Evolutionary conservation across 352 stramenopile genomes (phyloP).

Genomic region (Phytophthora brassicae): DNA sequence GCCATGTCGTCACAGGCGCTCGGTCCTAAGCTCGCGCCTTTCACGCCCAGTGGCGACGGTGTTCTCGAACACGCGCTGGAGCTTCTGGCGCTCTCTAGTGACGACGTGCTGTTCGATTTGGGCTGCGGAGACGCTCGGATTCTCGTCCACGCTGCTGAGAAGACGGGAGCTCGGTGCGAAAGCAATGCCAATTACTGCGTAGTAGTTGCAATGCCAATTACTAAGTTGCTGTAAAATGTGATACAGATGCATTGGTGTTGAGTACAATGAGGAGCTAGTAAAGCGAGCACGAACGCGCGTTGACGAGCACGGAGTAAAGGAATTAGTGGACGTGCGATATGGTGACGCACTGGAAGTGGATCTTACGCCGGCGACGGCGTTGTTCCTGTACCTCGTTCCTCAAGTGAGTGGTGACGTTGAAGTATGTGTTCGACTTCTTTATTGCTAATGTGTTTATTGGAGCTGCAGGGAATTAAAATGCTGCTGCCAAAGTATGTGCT

Average conservation of each 20-base stretch:
- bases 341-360: constrained; percentile 63
- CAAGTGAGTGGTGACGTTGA: constrained; percentile 40
- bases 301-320: constrained; percentile 39
- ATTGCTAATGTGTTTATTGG: constrained; percentile 10
- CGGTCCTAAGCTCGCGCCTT: constrained; percentile 73
- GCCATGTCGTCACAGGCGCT: constrained; percentile 13
- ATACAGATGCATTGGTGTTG: constrained; percentile 67
- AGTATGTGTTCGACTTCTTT: neutral
- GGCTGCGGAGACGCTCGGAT: constrained; percentile 80
- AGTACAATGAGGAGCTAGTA: constrained; percentile 71
- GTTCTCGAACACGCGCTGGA: constrained; percentile 65
- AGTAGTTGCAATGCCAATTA: too few species aligned
- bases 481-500: constrained; percentile 65
- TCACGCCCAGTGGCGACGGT: constrained; percentile 72
- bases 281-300: constrained; percentile 47
- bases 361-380: constrained; percentile 55
- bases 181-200: too few species aligned
- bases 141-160: constrained; percentile 57
- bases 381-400: constrained; percentile 86
- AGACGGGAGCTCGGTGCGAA: constrained; percentile 44
- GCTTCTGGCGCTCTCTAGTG: constrained; percentile 50
- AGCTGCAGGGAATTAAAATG: constrained; percentile 61
- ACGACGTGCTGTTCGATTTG: constrained; percentile 77
- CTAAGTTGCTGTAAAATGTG: neutral
- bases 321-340: constrained; percentile 62